Evolutionary conservation across 768 basidiomycete genomes (phyloP).

Genomic region (Lanmaoa rubissima): DNA sequence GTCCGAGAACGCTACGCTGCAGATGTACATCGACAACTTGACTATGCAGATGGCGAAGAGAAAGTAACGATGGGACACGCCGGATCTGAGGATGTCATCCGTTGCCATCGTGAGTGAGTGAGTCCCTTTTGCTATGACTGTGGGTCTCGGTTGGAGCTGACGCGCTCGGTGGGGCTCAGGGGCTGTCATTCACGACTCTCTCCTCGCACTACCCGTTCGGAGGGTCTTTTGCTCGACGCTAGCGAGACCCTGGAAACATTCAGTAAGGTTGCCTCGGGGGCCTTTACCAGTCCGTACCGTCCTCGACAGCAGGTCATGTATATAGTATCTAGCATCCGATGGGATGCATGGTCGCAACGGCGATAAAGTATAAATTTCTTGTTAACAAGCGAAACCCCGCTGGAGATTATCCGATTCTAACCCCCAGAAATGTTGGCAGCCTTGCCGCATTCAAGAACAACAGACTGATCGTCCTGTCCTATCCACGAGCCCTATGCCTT

Average conservation of each 20-base stretch:
- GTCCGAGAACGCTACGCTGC: constrained; percentile 78
- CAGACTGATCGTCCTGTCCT: not conserved
- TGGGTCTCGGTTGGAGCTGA: not conserved
- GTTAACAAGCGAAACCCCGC: not conserved
- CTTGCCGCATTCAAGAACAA: not conserved
- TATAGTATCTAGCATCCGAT: not conserved
- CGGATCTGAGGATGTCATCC: not conserved
- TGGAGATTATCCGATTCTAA: not conserved
- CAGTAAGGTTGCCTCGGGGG: not conserved
- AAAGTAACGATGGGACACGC: constrained; percentile 42
- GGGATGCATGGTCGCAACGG: not conserved
- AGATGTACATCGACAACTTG: constrained; percentile 88
- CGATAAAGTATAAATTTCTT: no score
- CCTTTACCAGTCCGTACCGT: not conserved
- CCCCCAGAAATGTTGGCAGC: not conserved
- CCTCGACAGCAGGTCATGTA: constrained; percentile 11
- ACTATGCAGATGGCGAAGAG: constrained; percentile 85
- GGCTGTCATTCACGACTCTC: not conserved
- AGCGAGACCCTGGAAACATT: not conserved
- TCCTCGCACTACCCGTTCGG: not conserved
- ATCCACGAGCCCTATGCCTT: not conserved
- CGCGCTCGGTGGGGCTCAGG: not conserved
- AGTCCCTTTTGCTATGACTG: no score
- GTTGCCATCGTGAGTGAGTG: constrained; percentile 6
- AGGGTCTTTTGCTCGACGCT: not conserved